Base-by-base conservation (phyloP, 345 rosid species). In the Citrus unshiu region DNA sequence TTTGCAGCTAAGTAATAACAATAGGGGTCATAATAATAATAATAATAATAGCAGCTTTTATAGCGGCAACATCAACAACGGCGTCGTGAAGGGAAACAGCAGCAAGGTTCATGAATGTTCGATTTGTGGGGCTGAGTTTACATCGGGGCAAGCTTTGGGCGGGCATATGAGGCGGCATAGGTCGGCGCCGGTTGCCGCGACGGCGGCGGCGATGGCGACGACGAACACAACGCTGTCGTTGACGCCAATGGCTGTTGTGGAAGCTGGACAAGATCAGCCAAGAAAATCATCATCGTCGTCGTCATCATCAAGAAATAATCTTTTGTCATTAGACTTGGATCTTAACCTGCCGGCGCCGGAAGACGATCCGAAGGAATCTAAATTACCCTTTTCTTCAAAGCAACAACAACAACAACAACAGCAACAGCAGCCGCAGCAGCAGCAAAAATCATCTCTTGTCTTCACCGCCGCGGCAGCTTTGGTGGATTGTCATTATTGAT, bases 111-210 rank as follows among this genome's bases (percentile, higher is more conserved):
- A 97, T 46, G 99, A 91, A 80, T 97, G 99, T 81, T 92, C 93
- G 1, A 86, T 94, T 74, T 97, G 99, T 58, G 98, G 98, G 7
- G 93, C 94, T 0, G 98, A 91, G 78, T 97, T 97, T 60, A 86
- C 89, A 6, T 97, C 99, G 0, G 99, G 99, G 9, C 99, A 97
- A 86, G 99, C 99, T 10, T 84, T 97, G 69, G 99, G 99, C 4
- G 99, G 99, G 24, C 99, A 97, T 75, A 97, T 97, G 99, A 82
- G 99, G 85, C 84, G 99, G 78, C 99, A 97, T 69, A 83, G 98
- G 70, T 85, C 89, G 1, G 86, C 89, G 3, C 85, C 94, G 5
- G 60, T 73, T 6, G 81, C 79, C 21, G 22, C 58, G 22, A 54
- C 58, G 22, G 7, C 7, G 57, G 16, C 21, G 60, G 6, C 7